phyloP scores from a whole-genome alignment of 2,329 filamentous ascomycete genomes.

The Trichophaea hybrida region DNA sequence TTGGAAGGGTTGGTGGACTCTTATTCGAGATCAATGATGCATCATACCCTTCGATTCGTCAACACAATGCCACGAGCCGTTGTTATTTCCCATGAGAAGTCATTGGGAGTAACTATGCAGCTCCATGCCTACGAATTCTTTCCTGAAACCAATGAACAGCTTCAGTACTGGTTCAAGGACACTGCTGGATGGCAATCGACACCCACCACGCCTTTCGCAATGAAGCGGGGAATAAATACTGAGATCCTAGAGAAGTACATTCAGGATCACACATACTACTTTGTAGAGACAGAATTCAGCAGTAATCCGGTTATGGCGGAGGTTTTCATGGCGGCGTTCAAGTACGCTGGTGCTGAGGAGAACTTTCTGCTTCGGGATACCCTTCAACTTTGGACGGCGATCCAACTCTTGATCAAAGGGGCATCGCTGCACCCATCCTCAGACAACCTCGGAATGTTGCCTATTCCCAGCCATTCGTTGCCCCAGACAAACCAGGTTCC shows the following conservation, averaged over 20 bases:
- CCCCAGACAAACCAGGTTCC: conserved; percentile 14
- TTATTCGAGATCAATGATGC: conserved; percentile 25
- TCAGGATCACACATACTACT: conserved; percentile 23
- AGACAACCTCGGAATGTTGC: conserved; percentile 17
- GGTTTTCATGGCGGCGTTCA: conserved; percentile 19
- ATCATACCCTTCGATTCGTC: conserved; percentile 21
- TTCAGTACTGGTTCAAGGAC: conserved; percentile 23
- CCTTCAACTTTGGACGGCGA: conserved; percentile 23
- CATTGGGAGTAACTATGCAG: conserved; percentile 16
- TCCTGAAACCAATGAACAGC: conserved; percentile 17
- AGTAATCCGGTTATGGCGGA: conserved; percentile 21
- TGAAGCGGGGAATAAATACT: conserved; percentile 22
- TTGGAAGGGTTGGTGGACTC: conserved; percentile 22
- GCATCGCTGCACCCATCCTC: conserved; percentile 19
- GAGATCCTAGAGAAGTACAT: conserved; percentile 24
- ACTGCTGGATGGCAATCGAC: conserved; percentile 20
- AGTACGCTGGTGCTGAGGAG: conserved; percentile 20
- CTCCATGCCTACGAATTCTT: conserved; percentile 22
- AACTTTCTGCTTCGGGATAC: conserved; percentile 20
- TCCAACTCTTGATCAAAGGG: conserved; percentile 20
- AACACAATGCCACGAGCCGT: conserved; percentile 14
- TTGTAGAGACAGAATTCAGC: conserved; percentile 19
- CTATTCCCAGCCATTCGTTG: conserved; percentile 16
- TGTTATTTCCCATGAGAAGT: conserved; percentile 20
- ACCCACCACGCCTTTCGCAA: conserved; percentile 19